Evolutionary conservation across 2,329 filamentous ascomycete genomes (phyloP), one percentile per base, ranked within the genome.

Genomic region (Talaromyces piceae): DNA sequence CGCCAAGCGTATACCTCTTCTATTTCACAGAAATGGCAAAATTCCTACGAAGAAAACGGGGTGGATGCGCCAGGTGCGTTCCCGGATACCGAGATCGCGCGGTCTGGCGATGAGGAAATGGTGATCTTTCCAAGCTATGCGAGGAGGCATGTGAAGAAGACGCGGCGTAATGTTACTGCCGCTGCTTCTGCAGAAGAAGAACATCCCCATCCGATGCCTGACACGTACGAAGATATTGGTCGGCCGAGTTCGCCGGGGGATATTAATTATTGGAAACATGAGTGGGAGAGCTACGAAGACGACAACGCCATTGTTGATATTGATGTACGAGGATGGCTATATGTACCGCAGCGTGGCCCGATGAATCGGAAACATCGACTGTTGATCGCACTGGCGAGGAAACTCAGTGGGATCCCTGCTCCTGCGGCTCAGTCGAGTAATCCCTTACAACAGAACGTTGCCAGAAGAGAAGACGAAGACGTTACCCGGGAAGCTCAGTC

Each of bases 291-390:
- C 54, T 80, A 85, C 49, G 87, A 95, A 65, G 84, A 91, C 54
- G 84, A 90, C 61, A 87, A 86, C 65, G 89, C 91, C 0, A 76
- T 96, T 3, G 87, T 96, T 1, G 91, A 97, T 63, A 88, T 97
- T 5, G 91, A 98, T 66, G 88, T 98, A 22, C 80, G 91, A 59
- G 93, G 93, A 12, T 98, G 94, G 93, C 81, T 97, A 47, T 98
- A 95, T 67, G 82, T 83, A 33, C 91, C 91, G 16, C 88, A 91
- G 61, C 79, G 78, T 58, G 90, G 89, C 0, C 90, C 88, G 3
- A 83, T 96, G 79, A 91, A 82, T 23, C 80, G 91, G 59, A 89
- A 89, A 62, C 94, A 96, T 62, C 81, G 93, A 31, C 76, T 97
- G 54, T 76, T 96, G 61, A 82, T 98, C 49, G 88, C 91, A 0